Evolutionary conservation across 305 asterid genomes (phyloP), one percentile per base, ranked within the genome.

Genomic region (Ilex paraguariensis): DNA sequence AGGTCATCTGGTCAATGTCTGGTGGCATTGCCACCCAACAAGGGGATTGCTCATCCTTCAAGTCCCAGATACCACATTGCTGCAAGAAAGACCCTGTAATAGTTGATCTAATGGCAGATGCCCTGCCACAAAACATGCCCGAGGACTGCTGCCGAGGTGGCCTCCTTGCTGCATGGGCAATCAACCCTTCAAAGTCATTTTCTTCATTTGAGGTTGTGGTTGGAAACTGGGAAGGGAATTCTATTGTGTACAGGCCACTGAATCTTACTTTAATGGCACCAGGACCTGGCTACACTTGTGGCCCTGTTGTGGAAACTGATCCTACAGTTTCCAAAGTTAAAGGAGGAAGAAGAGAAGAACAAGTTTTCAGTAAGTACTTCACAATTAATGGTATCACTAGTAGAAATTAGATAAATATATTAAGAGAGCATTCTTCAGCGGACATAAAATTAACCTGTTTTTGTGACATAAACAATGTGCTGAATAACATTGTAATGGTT

Each of bases 271-370:
- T 87, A 53, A 61, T 60, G 81, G 85, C 85, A 70, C 87, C 95
- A n/a, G 83, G 87, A 31, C 82, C 77, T 52, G 87, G 90, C 62
- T 82, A 82, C 66, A 81, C 92, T 67, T 84, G 92, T 68, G 79
- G 70, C 61, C 70, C 65, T 2, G 32, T 84, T 51, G 60, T 56
- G 49, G 87, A 84, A 66, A 57, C 73, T 16, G 77, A 60, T 66
- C 92, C 92, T 36, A 75, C 92, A 3, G 79, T 79, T 70, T 84
- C 80, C 54, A 74, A 76, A 4, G 82, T 66, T 36, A 17, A 70
- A 7, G 85, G 82, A 13, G 90, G 90, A 44, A 65, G 68, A 71
- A 70, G 92, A 68, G 80, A 82, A 68, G 92, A 81, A 74, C 88
- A 84, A 73, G 90, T 81, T 67, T 75, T 77, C 74, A 71, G 92